Conservation (phyloP, 306 rosid genomes). For the Alnus glutinosa region DNA sequence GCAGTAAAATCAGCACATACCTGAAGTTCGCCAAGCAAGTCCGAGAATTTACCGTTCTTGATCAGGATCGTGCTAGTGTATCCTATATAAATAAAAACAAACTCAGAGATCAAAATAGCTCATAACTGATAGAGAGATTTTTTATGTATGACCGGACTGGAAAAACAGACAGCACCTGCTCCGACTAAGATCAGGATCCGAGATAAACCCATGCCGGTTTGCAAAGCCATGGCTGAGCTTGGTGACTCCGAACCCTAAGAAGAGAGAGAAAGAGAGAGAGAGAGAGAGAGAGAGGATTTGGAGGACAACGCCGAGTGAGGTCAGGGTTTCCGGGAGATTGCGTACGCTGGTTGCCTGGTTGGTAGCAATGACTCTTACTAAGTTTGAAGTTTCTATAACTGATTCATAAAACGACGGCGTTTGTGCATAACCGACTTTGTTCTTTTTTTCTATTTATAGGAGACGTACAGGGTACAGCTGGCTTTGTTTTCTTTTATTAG, state of each 20-base stretch:
- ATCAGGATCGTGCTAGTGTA: constrained; percentile 71
- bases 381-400: no score
- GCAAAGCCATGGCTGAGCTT: constrained; percentile 68
- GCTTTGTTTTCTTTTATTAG: no score
- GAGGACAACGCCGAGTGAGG: not conserved
- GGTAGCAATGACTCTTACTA: not conserved
- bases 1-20: constrained; percentile 28
- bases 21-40: constrained; percentile 78
- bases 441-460: no score
- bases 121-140: not conserved
- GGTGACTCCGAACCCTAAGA: constrained; percentile 23
- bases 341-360: no score
- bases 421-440: no score
- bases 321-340: not conserved
- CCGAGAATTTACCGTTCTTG: constrained; percentile 74
- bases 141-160: not conserved
- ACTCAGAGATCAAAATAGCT: constrained; percentile 23
- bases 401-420: not conserved
- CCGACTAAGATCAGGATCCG: constrained; percentile 69
- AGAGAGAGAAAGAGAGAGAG: not conserved
- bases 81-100: constrained; percentile 42
- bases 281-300: not conserved
- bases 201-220: constrained; percentile 61
- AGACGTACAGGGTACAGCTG: no score
- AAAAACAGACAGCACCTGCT: constrained; percentile 44